Evolutionary conservation across 805 yeast genomes (phyloP).

Genomic region (Kodamaea lidongshanica): DNA sequence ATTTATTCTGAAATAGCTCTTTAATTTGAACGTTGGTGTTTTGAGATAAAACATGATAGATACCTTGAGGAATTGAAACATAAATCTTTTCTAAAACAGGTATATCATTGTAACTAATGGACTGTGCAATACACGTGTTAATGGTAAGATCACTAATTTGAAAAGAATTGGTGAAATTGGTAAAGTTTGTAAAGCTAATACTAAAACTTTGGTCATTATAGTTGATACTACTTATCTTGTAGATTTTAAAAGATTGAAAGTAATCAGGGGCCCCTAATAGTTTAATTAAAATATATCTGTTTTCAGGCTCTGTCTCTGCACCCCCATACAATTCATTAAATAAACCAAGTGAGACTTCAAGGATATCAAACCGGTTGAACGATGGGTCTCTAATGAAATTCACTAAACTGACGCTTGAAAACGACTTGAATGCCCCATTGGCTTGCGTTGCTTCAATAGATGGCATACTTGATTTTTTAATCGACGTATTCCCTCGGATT

Average conservation of each 20-base stretch:
- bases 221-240: conserved; percentile 28
- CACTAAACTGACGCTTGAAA: conserved; percentile 25
- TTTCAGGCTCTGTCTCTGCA: conserved; percentile 1
- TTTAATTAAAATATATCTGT: conserved; percentile 28
- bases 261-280: conserved; percentile 36
- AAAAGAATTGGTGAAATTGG: conserved; percentile 32
- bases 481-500: too few relatives aligned
- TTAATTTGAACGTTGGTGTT: conserved; percentile 29
- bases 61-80: conserved; percentile 39
- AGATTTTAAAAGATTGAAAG: conserved; percentile 29
- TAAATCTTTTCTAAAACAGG: conserved; percentile 40
- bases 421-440: too few relatives aligned
- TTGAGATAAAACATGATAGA: conserved; percentile 30
- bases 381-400: conserved; percentile 28
- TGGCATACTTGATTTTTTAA: too few relatives aligned
- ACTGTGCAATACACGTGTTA: conserved; percentile 31
- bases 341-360: conserved; percentile 31
- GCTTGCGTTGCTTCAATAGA: too few relatives aligned
- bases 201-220: conserved; percentile 20
- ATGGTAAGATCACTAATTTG: conserved; percentile 25
- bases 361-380: conserved; percentile 18
- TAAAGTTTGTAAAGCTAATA: conserved; percentile 35
- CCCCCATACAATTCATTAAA: conserved; percentile 28
- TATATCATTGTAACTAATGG: conserved; percentile 28
- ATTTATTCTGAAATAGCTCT: conserved; percentile 24